Percentiles rank a stretch among this genome's conserved stretches.
These are phyloP conservation scores for Fraxinus sp. DNA, from an alignment of 305 asterid species.

Conservation along the genomic window DNA sequence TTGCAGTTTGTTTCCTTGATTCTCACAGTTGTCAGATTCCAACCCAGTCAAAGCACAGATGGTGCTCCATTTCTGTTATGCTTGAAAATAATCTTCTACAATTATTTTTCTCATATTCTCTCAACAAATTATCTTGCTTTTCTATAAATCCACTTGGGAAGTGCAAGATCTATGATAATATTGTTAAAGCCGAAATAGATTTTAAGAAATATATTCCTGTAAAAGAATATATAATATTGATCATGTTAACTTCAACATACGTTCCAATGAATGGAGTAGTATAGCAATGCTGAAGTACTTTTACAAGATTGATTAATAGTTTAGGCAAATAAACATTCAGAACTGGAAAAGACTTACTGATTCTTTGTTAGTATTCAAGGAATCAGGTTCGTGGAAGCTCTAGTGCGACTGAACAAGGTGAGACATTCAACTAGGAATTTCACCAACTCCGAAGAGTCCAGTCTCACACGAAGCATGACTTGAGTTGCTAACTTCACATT, in stretches of 20 bases:
- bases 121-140: neutral
- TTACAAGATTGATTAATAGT: neutral
- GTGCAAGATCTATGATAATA: neutral
- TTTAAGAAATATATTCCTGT: neutral
- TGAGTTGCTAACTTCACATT: neutral
- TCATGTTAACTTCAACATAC: neutral
- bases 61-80: neutral
- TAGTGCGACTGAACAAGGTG: neutral
- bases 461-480: neutral
- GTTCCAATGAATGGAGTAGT: neutral
- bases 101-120: neutral
- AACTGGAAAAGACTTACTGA: neutral
- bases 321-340: neutral
- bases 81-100: neutral
- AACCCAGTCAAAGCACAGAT: neutral
- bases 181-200: neutral
- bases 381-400: neutral
- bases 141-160: neutral
- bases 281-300: neutral
- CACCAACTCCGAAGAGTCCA: neutral
- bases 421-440: neutral
- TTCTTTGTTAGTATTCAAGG: neutral
- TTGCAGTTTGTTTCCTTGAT: neutral
- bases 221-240: neutral
- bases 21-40: neutral